phyloP scores from a whole-genome alignment of 495 filamentous ascomycete genomes.

The Podospora appendiculata region DNA sequence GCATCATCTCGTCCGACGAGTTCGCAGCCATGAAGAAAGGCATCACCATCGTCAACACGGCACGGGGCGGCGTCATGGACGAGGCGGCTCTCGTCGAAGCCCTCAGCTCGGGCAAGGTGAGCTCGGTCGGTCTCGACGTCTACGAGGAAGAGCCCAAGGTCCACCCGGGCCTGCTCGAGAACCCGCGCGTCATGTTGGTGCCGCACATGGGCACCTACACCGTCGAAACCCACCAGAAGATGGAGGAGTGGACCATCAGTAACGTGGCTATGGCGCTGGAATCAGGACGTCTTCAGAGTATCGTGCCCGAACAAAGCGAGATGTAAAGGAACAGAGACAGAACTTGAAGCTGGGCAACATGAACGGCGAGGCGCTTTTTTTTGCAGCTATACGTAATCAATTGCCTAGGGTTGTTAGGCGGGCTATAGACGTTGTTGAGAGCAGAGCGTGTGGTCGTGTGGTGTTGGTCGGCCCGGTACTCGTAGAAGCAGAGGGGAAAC shows the following conservation, averaged over 20 bases:
- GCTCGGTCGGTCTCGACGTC: constrained; percentile 66
- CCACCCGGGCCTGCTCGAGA: constrained; percentile 61
- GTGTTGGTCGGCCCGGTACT: too few species aligned
- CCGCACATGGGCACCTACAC: constrained; percentile 75
- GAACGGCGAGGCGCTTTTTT: too few species aligned
- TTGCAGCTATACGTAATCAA: too few species aligned
- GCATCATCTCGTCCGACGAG: constrained; percentile 55
- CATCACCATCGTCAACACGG: constrained; percentile 65
- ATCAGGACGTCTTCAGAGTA: constrained; percentile 56
- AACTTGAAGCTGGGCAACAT: too few species aligned
- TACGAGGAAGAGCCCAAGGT: constrained; percentile 71
- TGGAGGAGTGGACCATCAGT: constrained; percentile 67
- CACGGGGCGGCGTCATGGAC: constrained; percentile 62
- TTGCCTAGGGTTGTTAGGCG: too few species aligned
- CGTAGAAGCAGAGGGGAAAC: too few species aligned
- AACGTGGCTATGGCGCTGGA: constrained; percentile 60
- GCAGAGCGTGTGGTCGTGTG: too few species aligned
- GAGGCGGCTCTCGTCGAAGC: constrained; percentile 65
- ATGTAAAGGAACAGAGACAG: constrained; percentile 6
- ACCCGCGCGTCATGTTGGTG: constrained; percentile 62
- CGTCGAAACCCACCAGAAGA: constrained; percentile 58
- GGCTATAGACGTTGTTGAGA: too few species aligned
- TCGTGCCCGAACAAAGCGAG: constrained; percentile 59
- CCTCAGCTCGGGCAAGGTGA: constrained; percentile 60
- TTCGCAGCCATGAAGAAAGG: constrained; percentile 65